These are phyloP conservation scores for Pythium apleroticum DNA, from an alignment of 352 stramenopile species.

Conservation along the genomic window DNA sequence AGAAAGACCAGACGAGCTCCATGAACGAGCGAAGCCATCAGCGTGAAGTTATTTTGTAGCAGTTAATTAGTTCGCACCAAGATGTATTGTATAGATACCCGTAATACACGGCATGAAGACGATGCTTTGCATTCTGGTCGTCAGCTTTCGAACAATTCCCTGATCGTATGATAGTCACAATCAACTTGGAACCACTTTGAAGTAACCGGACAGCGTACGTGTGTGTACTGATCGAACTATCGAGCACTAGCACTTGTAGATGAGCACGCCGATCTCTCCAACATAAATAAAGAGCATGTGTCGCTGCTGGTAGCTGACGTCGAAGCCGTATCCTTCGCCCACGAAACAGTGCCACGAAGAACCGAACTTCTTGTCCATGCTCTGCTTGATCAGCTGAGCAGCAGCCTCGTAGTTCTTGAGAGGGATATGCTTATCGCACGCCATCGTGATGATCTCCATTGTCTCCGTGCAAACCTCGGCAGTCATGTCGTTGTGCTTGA, in stretches of 20 bases:
- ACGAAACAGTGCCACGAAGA: constrained; percentile 96
- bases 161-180: no score
- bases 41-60: neutral
- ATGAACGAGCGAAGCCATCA: neutral
- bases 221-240: neutral
- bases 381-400: constrained; percentile 94
- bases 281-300: constrained; percentile 96
- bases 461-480: constrained; percentile 94
- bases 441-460: constrained; percentile 96
- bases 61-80: constrained; percentile 2
- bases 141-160: no score
- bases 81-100: neutral
- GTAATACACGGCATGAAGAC: neutral
- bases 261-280: constrained; percentile 92
- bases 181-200: neutral
- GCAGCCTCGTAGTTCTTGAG: constrained; percentile 94
- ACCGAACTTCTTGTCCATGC: constrained; percentile 97
- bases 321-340: constrained; percentile 95
- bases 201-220: neutral
- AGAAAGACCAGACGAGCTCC: neutral
- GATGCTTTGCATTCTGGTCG: no score
- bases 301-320: constrained; percentile 95
- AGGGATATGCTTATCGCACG: constrained; percentile 93
- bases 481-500: constrained; percentile 90
- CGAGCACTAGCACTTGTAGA: constrained; percentile 90